Evolutionary conservation across 257 asterid genomes (phyloP).

Genomic region (Ajuga chamaepitys): DNA sequence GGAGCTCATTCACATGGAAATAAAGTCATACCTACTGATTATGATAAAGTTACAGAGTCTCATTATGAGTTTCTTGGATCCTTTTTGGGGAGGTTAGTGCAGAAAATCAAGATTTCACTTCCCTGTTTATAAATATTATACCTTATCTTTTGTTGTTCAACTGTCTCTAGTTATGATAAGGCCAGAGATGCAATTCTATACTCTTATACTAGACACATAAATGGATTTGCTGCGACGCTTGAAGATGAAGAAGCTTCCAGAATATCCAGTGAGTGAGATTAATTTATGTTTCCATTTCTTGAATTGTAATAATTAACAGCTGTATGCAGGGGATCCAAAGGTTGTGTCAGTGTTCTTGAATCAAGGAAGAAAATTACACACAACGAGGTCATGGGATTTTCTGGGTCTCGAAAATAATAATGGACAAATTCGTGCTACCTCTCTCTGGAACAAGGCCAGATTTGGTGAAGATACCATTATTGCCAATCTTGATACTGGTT

Average conservation of each 20-base stretch:
- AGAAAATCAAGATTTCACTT: neutral
- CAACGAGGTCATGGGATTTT: conserved; percentile 95
- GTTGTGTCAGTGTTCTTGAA: conserved; percentile 83
- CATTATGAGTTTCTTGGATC: conserved; percentile 77
- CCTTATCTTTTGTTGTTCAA: conserved; percentile 3
- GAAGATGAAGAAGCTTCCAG: conserved; percentile 55
- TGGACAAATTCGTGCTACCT: conserved; percentile 39
- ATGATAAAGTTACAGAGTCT: conserved; percentile 50
- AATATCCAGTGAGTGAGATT: conserved; percentile 51
- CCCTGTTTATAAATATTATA: neutral
- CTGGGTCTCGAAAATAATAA: conserved; percentile 51
- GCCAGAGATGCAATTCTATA: conserved; percentile 79
- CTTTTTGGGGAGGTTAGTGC: conserved; percentile 64
- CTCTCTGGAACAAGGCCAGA: conserved; percentile 81
- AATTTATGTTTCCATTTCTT: neutral
- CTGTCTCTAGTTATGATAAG: conserved; percentile 45
- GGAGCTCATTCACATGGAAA: conserved; percentile 82
- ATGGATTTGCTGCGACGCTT: conserved; percentile 92
- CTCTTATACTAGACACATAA: conserved; percentile 78
- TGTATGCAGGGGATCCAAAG: conserved; percentile 64
- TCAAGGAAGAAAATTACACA: conserved; percentile 68
- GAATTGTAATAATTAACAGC: neutral
- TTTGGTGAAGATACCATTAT: conserved; percentile 79
- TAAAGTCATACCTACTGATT: conserved; percentile 39
- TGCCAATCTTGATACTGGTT: conserved; percentile 93